Evolutionary conservation across 208 protist species (phyloP), one percentile per base, ranked within the genome.

Genomic region (Plasmodiophora brassicae): DNA sequence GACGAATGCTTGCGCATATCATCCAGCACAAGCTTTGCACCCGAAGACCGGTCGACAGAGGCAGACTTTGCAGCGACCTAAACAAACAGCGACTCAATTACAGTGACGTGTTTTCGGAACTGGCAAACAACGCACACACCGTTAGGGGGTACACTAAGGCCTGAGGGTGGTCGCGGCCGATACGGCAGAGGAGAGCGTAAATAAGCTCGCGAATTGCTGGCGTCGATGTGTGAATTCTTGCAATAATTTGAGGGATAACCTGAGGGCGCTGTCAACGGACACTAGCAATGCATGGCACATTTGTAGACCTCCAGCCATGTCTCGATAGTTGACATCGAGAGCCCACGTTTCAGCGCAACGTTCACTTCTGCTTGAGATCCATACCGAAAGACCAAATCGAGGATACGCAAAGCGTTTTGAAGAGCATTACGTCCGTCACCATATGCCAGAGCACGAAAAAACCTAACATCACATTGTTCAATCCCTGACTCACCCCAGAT

Each of bases 241-340:
- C 98, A 89, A 99, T 98, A 41, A 99, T 96, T 90, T 95, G 98
- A n/a, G 98, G 98, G 50, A 99, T 97, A n/a, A 99, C 65, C 65
- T 78, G 20, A 57, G 25, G 25, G 25, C 50, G 50, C 14, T n/a
- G n/a, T n/a, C n/a, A n/a, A n/a, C n/a, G n/a, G n/a, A n/a, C n/a
- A n/a, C n/a, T n/a, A n/a, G n/a, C n/a, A n/a, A n/a, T n/a, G n/a
- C n/a, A n/a, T n/a, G n/a, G n/a, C n/a, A n/a, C n/a, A n/a, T n/a
- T n/a, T n/a, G n/a, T n/a, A n/a, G n/a, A n/a, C 98, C 89, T 97
- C 96, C 0, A 99, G 94, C 98, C 98, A 99, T 45, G 98, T 98
- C 45, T 98, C 97, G 41, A 98, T 94, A 38, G 91, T 94, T 0
- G 99, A 94, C 5, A 94, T 93, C 46, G 94, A 89, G 88, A 99